A percentile compares a stretch with the other conserved stretches of the same genome.
phyloP scores from a whole-genome alignment of 768 basidiomycete species.

The Asterophora lycoperdoides region DNA sequence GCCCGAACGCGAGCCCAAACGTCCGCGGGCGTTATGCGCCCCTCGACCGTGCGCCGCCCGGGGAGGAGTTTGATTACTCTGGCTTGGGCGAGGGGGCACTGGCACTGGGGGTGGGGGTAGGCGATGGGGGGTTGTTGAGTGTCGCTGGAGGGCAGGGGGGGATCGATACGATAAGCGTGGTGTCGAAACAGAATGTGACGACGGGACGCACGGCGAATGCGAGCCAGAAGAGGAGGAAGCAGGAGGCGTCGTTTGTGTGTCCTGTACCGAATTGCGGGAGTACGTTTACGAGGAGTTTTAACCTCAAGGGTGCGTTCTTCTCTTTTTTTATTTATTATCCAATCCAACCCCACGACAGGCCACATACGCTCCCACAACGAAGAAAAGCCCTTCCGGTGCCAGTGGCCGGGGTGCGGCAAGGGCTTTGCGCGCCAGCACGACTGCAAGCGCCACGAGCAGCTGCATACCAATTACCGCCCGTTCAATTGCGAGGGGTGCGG shows the following conservation, averaged over 20 bases:
- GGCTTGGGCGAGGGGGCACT: too few species aligned
- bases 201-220: slow-evolving; percentile 88
- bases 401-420: slow-evolving; percentile 92
- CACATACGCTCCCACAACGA: slow-evolving; percentile 93
- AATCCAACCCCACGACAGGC: too few species aligned
- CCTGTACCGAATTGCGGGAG: slow-evolving; percentile 80
- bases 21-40: slow-evolving; percentile 30
- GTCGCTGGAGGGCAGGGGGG: neutral
- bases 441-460: slow-evolving; percentile 92
- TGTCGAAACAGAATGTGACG: slow-evolving; percentile 79
- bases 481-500: slow-evolving; percentile 91
- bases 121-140: neutral
- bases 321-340: too few species aligned
- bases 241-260: slow-evolving; percentile 82
- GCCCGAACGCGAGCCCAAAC: slow-evolving; percentile 62
- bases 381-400: slow-evolving; percentile 92
- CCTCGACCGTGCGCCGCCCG: slow-evolving; percentile 36
- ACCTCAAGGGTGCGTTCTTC: slow-evolving; percentile 68
- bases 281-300: slow-evolving; percentile 91
- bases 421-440: slow-evolving; percentile 94
- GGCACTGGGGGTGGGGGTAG: neutral
- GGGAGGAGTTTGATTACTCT: slow-evolving; percentile 22
- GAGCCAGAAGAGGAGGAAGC: slow-evolving; percentile 79
- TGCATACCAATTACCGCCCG: slow-evolving; percentile 89
- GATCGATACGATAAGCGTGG: slow-evolving; percentile 7